phyloP scores from a whole-genome alignment of 768 basidiomycete genomes.

The Termitomyces sp. region DNA sequence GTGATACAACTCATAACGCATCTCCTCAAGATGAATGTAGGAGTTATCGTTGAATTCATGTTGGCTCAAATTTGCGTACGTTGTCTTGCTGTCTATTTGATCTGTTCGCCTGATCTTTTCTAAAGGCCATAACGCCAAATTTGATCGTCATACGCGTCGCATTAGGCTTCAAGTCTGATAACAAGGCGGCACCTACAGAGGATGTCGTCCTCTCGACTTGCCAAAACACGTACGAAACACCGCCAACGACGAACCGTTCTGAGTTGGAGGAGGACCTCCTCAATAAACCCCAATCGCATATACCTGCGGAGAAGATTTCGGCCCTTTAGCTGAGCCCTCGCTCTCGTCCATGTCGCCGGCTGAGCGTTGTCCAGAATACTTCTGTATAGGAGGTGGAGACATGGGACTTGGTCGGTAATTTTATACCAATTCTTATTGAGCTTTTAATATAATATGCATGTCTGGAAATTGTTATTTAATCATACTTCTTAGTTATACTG shows the following conservation, averaged over 20 bases:
- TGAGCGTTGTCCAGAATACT: neutral
- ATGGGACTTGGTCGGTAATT: neutral
- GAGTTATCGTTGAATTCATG: slow-evolving; percentile 22
- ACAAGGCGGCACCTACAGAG: neutral
- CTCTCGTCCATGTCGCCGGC: neutral
- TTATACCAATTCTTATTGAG: neutral
- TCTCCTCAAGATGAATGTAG: slow-evolving; percentile 20
- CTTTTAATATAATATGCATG: neutral
- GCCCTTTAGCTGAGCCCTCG: neutral
- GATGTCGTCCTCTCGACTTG: neutral
- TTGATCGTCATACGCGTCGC: neutral
- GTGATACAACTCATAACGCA: slow-evolving; percentile 21
- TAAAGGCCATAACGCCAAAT: neutral
- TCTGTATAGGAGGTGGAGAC: neutral
- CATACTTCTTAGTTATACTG: neutral
- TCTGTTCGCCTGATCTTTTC: neutral
- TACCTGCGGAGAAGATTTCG: neutral
- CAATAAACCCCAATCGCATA: neutral
- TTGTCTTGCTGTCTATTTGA: neutral
- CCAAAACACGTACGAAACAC: neutral
- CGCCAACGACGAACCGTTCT: neutral
- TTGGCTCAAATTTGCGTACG: slow-evolving; percentile 21
- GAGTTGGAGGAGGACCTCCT: neutral
- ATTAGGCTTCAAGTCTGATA: neutral
- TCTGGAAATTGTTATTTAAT: neutral